These are phyloP conservation scores for Orbilia javanica DNA, from an alignment of 2,329 filamentous ascomycete genomes.

Conservation along the genomic window DNA sequence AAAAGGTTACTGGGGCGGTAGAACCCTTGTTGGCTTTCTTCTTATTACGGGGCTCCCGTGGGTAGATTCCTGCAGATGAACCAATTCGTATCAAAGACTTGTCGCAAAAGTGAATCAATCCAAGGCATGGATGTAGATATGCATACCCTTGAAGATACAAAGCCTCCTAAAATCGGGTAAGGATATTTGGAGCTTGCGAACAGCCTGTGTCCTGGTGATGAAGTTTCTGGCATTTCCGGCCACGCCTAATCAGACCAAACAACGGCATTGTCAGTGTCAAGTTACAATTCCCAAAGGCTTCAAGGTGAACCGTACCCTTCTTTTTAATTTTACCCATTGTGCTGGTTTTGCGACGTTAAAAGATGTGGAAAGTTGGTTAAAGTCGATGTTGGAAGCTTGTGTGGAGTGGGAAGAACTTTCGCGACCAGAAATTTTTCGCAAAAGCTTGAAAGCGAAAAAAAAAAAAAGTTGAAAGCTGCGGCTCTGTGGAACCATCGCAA, in stretches of 20 bases:
- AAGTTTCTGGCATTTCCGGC: conserved; percentile 97
- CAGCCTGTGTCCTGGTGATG: conserved; percentile 95
- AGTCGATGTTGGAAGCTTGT: conserved; percentile 22
- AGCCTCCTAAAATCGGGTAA: conserved; percentile 96
- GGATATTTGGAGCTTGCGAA: conserved; percentile 97
- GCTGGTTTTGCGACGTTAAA: conserved; percentile 57
- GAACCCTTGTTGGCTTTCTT: conserved; percentile 95
- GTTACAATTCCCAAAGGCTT: neutral
- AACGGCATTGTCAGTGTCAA: conserved; percentile 8
- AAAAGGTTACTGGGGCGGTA: conserved; percentile 91
- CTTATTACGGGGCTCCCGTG: conserved; percentile 93
- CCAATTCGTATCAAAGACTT: conserved; percentile 14
- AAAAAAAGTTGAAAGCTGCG: conserved; percentile 42
- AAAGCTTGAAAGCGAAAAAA: conserved; percentile 38
- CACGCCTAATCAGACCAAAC: conserved; percentile 70
- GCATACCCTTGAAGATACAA: conserved; percentile 93
- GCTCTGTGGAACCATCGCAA: conserved; percentile 39
- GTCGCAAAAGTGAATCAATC: neutral
- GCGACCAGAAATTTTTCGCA: conserved; percentile 49
- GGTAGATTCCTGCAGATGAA: conserved; percentile 81
- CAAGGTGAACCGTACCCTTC: conserved; percentile 73
- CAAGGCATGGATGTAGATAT: neutral
- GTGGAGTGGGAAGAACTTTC: conserved; percentile 40
- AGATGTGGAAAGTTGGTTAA: neutral
- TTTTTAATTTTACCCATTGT: conserved; percentile 85